Percentiles rank a stretch among this genome's conserved stretches.
phyloP scores from a whole-genome alignment of 2,329 filamentous ascomycete genomes.

The Cladosporium austrohemisphaericum region DNA sequence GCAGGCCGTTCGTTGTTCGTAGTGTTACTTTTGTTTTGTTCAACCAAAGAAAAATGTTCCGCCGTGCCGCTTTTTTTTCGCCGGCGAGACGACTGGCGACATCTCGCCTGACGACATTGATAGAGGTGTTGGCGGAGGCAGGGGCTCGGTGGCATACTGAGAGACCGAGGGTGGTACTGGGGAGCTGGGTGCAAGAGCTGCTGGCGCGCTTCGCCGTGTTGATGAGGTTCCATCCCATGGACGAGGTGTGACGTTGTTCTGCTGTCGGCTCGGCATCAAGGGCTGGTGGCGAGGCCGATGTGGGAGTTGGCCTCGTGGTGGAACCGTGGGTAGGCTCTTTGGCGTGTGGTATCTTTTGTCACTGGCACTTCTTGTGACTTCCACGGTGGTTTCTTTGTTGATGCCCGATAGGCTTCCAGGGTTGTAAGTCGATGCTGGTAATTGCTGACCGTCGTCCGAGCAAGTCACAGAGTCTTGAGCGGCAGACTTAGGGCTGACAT shows the following conservation, averaged over 20 bases:
- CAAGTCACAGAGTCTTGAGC: no score
- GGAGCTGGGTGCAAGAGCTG: not conserved
- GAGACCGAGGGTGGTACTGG: not conserved
- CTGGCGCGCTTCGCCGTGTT: not conserved
- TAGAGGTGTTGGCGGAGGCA: not conserved
- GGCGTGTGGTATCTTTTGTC: no score
- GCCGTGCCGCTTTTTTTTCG: slow-evolving; percentile 2
- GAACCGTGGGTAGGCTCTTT: not conserved
- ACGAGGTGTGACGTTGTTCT: slow-evolving; percentile 3
- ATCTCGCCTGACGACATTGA: not conserved
- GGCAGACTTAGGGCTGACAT: no score
- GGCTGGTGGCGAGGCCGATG: slow-evolving; percentile 5
- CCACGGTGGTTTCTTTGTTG: slow-evolving; percentile 10
- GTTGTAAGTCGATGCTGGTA: not conserved
- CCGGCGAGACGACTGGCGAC: not conserved
- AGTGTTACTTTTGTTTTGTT: not conserved
- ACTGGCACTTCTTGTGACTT: not conserved
- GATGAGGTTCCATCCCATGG: not conserved
- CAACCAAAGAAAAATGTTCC: slow-evolving; percentile 6
- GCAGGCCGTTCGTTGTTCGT: no score
- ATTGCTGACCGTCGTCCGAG: not conserved
- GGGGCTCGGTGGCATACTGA: not conserved
- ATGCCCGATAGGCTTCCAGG: not conserved
- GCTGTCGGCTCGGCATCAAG: not conserved
- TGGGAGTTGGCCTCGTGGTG: not conserved